A percentile compares a stretch with the other conserved stretches of the same genome.
These are phyloP conservation scores for Teratosphaeria nubilosa DNA, from an alignment of 2,329 filamentous ascomycete species.

Conservation along the genomic window DNA sequence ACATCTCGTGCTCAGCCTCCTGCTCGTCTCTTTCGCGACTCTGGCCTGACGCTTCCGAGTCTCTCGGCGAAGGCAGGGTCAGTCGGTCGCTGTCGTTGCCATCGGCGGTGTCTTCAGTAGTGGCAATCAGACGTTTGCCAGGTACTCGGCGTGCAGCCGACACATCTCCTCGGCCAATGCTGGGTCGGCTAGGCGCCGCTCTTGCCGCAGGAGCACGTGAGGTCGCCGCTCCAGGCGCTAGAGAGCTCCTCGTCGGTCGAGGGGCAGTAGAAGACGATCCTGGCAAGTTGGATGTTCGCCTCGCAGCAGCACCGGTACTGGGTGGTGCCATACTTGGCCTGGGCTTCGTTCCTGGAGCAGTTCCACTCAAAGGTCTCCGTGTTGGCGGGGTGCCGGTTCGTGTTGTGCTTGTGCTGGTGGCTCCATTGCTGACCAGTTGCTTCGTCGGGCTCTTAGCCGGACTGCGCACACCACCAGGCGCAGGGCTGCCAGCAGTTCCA, in stretches of 20 bases:
- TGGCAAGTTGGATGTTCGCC: conserved; percentile 21
- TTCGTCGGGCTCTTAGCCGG: conserved; percentile 75
- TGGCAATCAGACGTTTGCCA: conserved; percentile 10
- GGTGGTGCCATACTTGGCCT: conserved; percentile 46
- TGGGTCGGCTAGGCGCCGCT: conserved; percentile 5
- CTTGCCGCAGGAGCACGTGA: conserved; percentile 7
- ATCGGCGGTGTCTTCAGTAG: conserved; percentile 14
- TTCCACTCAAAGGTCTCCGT: conserved; percentile 23
- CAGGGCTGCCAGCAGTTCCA: conserved; percentile 64
- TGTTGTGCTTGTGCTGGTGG: conserved; percentile 49
- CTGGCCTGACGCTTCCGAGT: conserved; percentile 11
- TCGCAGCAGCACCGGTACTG: conserved; percentile 10
- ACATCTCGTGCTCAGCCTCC: conserved; percentile 15
- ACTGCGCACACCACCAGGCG: conserved; percentile 57
- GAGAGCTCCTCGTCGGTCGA: conserved; percentile 2
- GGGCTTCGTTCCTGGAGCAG: conserved; percentile 38
- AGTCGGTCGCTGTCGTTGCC: conserved; percentile 15
- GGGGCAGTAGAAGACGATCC: conserved; percentile 24
- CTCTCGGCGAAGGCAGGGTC: conserved; percentile 9
- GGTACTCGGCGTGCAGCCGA: conserved; percentile 7
- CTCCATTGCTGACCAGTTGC: conserved; percentile 44
- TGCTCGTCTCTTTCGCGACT: conserved; percentile 12
- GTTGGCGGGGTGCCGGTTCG: conserved; percentile 57
- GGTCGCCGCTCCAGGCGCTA: not conserved
- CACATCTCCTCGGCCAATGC: conserved; percentile 1